Base-by-base conservation (phyloP, 495 filamentous ascomycete species). In the Umbilicaria muhlenbergii region DNA sequence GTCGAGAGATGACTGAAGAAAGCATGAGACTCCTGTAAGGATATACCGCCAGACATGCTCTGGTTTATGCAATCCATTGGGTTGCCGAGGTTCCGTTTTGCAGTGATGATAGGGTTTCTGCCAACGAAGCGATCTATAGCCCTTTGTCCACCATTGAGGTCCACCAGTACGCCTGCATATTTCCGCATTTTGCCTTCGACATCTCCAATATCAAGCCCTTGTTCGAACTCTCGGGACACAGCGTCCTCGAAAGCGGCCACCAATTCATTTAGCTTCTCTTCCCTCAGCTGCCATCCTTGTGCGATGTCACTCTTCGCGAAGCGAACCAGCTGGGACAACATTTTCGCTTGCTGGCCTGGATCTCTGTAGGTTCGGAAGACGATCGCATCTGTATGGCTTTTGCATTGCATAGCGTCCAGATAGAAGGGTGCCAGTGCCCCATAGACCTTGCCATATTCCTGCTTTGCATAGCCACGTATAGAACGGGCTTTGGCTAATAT, bases 371-470 rank as follows among this genome's bases (percentile, higher is more conserved):
- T 80, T 46, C 80, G 73, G 57, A 95, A 96, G 2, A 99, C 69
- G 21, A 85, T 63, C 5, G 82, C 84, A 41, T 94, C 83, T 11
- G 79, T 74, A 51, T 93, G 86, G 15, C 73, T 78, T 51, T 73
- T 78, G 13, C 78, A 77, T 44, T 64, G 66, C 3, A 67, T 77
- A 36, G 95, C 77, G 53, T 95, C 85, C 39, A 79, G 69, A 61
- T 96, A 96, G 51, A 92, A 85, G 10, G 86, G 87, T 34, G 78
- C 82, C 47, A 96, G 65, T 11, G 85, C 86, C 14, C 78, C 80
- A 62, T 96, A 93, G 24, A 95, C 73, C 58, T 80, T 88, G 17
- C 81, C 91, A 58, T 86, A 96, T 60, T 96, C 86, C 53, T 87
- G 77, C 42, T 87, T 71, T 15, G 91, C 91, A 57, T 80, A 70